Conservation (phyloP, 495 filamentous ascomycete genomes). For the Amniculicola lignicola region DNA sequence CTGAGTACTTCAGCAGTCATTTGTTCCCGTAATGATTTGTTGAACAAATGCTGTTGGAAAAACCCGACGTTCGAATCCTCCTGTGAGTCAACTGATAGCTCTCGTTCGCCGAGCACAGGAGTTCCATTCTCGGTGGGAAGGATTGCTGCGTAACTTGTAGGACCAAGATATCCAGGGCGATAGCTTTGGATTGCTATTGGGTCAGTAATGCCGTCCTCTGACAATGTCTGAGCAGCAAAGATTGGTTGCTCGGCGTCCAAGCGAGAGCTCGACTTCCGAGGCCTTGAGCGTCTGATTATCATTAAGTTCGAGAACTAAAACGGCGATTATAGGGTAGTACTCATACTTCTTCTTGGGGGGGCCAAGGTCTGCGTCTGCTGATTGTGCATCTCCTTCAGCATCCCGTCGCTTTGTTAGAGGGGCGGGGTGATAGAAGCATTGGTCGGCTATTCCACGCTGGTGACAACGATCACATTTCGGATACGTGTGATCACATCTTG, state of each 20-base stretch:
- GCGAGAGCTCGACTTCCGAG: neutral
- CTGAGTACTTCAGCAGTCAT: slow-evolving; percentile 11
- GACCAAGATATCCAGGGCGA: slow-evolving; percentile 21
- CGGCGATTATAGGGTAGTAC: neutral
- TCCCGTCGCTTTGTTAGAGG: slow-evolving; percentile 17
- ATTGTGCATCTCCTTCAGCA: neutral
- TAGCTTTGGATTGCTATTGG: slow-evolving; percentile 1
- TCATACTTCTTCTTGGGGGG: too few relatives aligned
- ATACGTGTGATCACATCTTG: slow-evolving; percentile 18
- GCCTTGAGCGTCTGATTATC: neutral
- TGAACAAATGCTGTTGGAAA: slow-evolving; percentile 8
- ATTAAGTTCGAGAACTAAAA: neutral
- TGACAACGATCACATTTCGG: slow-evolving; percentile 27
- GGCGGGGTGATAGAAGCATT: slow-evolving; percentile 29
- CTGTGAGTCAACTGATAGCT: slow-evolving; percentile 1
- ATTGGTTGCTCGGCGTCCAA: neutral
- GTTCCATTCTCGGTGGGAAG: neutral
- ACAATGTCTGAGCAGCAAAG: neutral
- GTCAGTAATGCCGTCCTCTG: slow-evolving; percentile 1
- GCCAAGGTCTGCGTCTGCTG: neutral
- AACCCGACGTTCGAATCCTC: neutral
- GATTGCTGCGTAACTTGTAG: slow-evolving; percentile 19
- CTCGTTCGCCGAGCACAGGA: neutral
- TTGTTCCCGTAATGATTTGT: slow-evolving; percentile 7
- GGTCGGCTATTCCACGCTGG: slow-evolving; percentile 18